These are phyloP conservation scores for Penicillium steckii DNA, from an alignment of 495 filamentous ascomycete genomes.

Conservation along the genomic window DNA sequence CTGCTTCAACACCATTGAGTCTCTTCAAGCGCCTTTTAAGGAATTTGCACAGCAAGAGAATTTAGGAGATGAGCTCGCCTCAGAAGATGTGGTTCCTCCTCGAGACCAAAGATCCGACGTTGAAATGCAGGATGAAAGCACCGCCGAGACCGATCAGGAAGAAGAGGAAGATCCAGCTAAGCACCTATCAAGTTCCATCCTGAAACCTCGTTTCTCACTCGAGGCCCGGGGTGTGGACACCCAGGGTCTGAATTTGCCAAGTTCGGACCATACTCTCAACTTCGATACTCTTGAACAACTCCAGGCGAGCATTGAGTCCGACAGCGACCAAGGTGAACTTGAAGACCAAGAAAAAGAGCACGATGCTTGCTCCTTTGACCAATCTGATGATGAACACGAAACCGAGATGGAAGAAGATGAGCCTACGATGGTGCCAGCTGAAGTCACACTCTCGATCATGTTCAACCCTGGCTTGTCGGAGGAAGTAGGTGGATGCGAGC, in stretches of 20 bases:
- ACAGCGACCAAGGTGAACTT: not conserved
- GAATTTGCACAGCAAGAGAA: not conserved
- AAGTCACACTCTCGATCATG: not conserved
- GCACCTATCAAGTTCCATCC: not conserved
- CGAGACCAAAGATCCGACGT: constrained; percentile 2
- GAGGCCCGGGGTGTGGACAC: not conserved
- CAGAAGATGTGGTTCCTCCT: not conserved
- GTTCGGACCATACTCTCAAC: not conserved
- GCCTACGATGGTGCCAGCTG: constrained; percentile 14
- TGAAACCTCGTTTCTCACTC: not conserved
- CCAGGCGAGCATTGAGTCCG: not conserved
- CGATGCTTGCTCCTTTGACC: not conserved
- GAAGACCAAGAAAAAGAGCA: not conserved
- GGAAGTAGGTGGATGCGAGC: constrained; percentile 18
- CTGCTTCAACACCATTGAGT: constrained; percentile 26
- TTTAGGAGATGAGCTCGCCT: not conserved
- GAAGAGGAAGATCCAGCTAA: not conserved
- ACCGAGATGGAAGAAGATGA: constrained; percentile 19
- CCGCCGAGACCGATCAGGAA: no score
- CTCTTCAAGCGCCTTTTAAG: constrained; percentile 11
- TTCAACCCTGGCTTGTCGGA: constrained; percentile 12
- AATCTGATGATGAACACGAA: not conserved
- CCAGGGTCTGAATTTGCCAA: not conserved
- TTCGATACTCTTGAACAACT: not conserved
- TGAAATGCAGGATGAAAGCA: constrained; percentile 6